phyloP scores from a whole-genome alignment of 2,329 filamentous ascomycete genomes.

The Claviceps sp. region DNA sequence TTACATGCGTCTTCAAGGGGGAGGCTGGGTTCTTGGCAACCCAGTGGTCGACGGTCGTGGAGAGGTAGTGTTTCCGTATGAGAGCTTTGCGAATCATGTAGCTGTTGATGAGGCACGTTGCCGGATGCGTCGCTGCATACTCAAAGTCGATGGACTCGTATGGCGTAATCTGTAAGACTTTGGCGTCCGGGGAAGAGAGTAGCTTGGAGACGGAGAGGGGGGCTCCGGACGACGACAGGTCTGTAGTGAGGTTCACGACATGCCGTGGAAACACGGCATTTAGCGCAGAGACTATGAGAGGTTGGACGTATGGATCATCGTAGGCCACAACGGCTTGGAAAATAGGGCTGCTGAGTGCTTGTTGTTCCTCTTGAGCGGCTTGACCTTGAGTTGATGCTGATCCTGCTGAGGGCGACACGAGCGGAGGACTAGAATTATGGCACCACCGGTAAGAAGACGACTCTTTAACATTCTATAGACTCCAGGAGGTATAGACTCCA shows the following conservation, averaged over 20 bases:
- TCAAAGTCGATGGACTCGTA: constrained; percentile 87
- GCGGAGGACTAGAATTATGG: constrained; percentile 12
- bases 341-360: not conserved
- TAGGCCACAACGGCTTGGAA: constrained; percentile 65
- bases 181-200: constrained; percentile 22
- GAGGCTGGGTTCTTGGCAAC: constrained; percentile 67
- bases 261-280: constrained; percentile 42
- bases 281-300: constrained; percentile 66
- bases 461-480: constrained; percentile 15
- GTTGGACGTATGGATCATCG: constrained; percentile 80
- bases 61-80: constrained; percentile 90
- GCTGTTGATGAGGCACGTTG: constrained; percentile 61
- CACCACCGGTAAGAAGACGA: constrained; percentile 20
- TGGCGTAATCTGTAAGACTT: constrained; percentile 63
- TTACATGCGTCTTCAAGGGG: constrained; percentile 55
- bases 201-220: constrained; percentile 23
- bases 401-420: constrained; percentile 3
- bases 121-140: constrained; percentile 48
- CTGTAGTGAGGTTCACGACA: constrained; percentile 41
- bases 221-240: constrained; percentile 18
- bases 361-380: not conserved
- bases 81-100: constrained; percentile 94
- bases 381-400: constrained; percentile 12
- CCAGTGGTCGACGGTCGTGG: constrained; percentile 74
- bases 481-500: not conserved